These are phyloP conservation scores for Eucalyptus tenuipes DNA, from an alignment of 345 rosid genomes.

Conservation along the genomic window DNA sequence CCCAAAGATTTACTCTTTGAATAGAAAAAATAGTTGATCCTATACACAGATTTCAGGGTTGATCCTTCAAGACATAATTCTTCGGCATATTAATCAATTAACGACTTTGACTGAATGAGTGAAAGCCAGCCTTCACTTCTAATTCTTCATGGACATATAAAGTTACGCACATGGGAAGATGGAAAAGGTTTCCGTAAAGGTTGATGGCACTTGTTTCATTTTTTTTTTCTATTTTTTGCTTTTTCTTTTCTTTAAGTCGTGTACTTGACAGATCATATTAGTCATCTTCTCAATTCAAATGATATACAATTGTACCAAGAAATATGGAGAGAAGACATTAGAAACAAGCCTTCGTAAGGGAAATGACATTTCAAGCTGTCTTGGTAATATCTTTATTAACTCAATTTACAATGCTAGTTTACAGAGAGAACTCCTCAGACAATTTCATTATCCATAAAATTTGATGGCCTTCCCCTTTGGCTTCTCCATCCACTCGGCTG, in stretches of 20 bases:
- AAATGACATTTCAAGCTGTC: background rate
- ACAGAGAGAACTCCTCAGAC: rapidly evolving
- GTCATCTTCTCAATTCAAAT: background rate
- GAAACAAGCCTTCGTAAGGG: background rate
- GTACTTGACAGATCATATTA: background rate
- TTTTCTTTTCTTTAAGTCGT: background rate
- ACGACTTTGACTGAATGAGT: background rate
- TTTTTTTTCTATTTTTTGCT: background rate
- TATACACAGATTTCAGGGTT: background rate
- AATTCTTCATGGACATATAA: background rate
- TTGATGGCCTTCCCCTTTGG: background rate
- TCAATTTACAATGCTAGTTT: background rate
- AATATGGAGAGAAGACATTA: background rate
- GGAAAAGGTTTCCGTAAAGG: background rate
- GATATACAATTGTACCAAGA: background rate
- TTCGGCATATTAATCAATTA: too few species aligned
- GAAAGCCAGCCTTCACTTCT: background rate
- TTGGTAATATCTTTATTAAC: background rate
- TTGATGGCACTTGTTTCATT: background rate
- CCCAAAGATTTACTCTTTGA: background rate
- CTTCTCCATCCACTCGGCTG: background rate
- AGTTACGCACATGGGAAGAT: background rate
- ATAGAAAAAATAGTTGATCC: background rate
- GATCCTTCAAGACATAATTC: background rate
- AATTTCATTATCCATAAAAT: background rate